Base-by-base conservation (phyloP, 2,329 filamentous ascomycete species). In the Sarocladium oryzae region DNA sequence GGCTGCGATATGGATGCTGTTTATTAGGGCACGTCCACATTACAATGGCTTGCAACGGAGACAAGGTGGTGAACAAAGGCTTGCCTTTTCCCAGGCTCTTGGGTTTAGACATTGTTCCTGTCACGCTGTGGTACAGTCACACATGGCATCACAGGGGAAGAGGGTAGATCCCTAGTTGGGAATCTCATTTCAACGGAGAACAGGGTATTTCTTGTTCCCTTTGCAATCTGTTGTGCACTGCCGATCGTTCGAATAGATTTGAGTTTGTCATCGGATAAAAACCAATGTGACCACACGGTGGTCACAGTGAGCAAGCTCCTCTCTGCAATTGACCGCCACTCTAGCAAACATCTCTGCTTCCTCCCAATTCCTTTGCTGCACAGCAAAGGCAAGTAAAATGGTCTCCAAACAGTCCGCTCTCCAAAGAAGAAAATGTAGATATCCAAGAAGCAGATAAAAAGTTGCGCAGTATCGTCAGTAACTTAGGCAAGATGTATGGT, bases 381-480 rank as follows among this genome's bases (percentile, higher is more conserved):
- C 26, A 33, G 36, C 16, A 33, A 13, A 30, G 28, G 28, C 26
- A 3, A 15, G n/a, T 18, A 32, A 33, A 48, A 48, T 48, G 43
- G 24, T 48, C 43, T 48, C 26, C 43, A 48, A 48, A 26, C 43
- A 32, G 28, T 18, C 15, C 43, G 4, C 13, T 33, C 43, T 26
- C 43, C 43, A 7, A 11, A 48, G 43, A 48, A 48, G 26, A 33
- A 32, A 48, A 48, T n/a, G 16, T 20, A 48, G 43, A 16, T 48
- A 48, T 48, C 43, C 43, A 48, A 48, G 24, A 48, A 48, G 43
- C 20, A 45, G 18, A 33, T 16, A 13, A 16, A 32, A 15, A 33
- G 26, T 30, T 20, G 20, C 23, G 20, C 26, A 10, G 21, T 21
- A 23, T 43, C 21, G 37, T 40, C 18, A 20, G n/a, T 18, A 4